These are phyloP conservation scores for Hypoxylon intermedium DNA, from an alignment of 495 filamentous ascomycete genomes.

Conservation along the genomic window DNA sequence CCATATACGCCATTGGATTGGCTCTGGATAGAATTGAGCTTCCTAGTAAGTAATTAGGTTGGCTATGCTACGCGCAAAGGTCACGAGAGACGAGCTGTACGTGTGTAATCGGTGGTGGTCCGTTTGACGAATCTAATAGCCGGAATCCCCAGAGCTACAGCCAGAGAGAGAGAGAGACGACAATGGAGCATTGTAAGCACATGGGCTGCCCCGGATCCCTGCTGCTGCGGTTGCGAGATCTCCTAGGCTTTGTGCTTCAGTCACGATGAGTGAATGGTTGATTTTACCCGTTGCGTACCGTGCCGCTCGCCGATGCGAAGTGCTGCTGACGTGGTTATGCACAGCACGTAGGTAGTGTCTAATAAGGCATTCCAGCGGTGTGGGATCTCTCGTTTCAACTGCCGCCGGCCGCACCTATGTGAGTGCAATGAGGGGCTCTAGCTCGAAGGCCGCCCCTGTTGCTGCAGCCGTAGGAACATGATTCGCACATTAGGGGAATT, in stretches of 20 bases:
- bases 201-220: conserved; percentile 13
- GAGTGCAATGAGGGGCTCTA: conserved; percentile 34
- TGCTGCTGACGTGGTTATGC: conserved; percentile 39
- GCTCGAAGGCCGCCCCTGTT: conserved; percentile 14
- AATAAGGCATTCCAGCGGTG: conserved; percentile 37
- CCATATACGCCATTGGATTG: background rate
- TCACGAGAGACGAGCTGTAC: conserved; percentile 1
- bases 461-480: conserved; percentile 20
- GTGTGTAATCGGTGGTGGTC: conserved; percentile 3
- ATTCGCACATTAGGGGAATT: conserved; percentile 35
- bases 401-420: conserved; percentile 38
- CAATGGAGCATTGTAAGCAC: conserved; percentile 22
- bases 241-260: conserved; percentile 27
- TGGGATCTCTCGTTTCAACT: conserved; percentile 41
- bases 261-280: conserved; percentile 18
- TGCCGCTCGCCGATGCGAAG: conserved; percentile 14
- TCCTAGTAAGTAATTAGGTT: background rate
- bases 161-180: conserved; percentile 11
- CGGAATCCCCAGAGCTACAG: background rate
- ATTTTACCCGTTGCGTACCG: conserved; percentile 37
- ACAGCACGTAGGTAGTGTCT: conserved; percentile 14
- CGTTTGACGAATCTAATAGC: too few species aligned
- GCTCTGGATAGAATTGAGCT: background rate
- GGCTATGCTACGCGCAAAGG: background rate
- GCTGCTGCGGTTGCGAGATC: conserved; percentile 27